Evolutionary conservation across 192 early-diverging fungal species (phyloP).

Genomic region (Chytriomyces sp.): DNA sequence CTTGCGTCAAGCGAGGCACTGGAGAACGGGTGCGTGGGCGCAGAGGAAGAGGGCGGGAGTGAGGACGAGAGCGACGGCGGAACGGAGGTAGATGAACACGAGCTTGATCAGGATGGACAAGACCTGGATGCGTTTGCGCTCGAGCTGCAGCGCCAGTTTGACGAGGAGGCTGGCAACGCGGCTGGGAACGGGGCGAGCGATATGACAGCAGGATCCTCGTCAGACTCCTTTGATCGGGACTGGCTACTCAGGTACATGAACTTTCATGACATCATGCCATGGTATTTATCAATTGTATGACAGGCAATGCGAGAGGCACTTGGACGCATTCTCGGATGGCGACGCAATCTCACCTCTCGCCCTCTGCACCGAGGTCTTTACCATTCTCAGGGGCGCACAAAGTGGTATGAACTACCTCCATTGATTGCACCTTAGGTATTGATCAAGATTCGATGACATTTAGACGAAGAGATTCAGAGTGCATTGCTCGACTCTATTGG

Average conservation of each 20-base stretch:
- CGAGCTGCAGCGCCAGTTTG: conserved; percentile 8
- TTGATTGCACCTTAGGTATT: neutral
- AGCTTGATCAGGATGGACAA: neutral
- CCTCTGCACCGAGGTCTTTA: conserved; percentile 72
- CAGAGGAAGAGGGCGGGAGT: too few relatives aligned
- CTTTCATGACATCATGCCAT: neutral
- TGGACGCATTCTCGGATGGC: conserved; percentile 39
- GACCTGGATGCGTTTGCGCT: conserved; percentile 1
- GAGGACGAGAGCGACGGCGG: neutral
- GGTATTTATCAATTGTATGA: conserved; percentile 4
- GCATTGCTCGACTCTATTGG: conserved; percentile 74
- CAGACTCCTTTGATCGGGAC: conserved; percentile 42
- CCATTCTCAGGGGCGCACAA: conserved; percentile 61
- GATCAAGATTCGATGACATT: neutral
- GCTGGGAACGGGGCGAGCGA: neutral
- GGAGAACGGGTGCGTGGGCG: neutral
- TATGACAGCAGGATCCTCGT: neutral
- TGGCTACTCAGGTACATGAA: conserved; percentile 52
- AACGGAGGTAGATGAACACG: neutral
- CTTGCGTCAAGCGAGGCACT: too few relatives aligned
- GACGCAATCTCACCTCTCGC: conserved; percentile 52
- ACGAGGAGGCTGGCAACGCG: neutral
- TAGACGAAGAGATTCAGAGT: conserved; percentile 66
- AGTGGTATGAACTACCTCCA: conserved; percentile 36
- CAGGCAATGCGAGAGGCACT: conserved; percentile 59